Evolutionary conservation across 495 filamentous ascomycete species (phyloP).

Genomic region (Aspergillus baeticus): DNA sequence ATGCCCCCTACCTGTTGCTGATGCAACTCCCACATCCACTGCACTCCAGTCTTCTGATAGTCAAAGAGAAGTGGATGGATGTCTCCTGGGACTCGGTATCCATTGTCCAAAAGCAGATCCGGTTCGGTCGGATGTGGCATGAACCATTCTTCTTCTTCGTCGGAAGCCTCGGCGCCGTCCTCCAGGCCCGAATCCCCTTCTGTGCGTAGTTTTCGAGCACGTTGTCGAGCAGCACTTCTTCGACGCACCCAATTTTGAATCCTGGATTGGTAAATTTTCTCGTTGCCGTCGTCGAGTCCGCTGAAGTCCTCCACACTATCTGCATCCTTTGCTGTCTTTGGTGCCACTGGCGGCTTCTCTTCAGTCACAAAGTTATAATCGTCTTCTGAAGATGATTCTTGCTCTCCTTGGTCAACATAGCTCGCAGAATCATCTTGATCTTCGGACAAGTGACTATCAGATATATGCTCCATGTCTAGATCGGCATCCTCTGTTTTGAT

Average conservation of each 20-base stretch:
- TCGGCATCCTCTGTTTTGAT: conserved; percentile 12
- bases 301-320: conserved; percentile 65
- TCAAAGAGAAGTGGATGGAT: conserved; percentile 87
- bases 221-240: conserved; percentile 63
- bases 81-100: conserved; percentile 82
- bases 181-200: conserved; percentile 23
- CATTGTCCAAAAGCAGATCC: conserved; percentile 70
- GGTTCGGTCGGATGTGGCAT: conserved; percentile 77
- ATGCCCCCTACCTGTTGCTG: conserved; percentile 88
- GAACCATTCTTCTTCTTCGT: conserved; percentile 74
- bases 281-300: conserved; percentile 88
- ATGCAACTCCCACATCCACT: conserved; percentile 96
- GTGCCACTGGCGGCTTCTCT: conserved; percentile 30
- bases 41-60: conserved; percentile 92
- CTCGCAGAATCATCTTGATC: conserved; percentile 44
- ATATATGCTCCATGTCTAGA: conserved; percentile 30
- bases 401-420: conserved; percentile 37
- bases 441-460: conserved; percentile 40
- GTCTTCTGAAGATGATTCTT: conserved; percentile 30
- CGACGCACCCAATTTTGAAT: conserved; percentile 70
- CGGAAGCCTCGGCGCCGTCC: conserved; percentile 16
- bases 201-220: conserved; percentile 27
- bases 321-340: conserved; percentile 37
- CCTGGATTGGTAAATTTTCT: conserved; percentile 75
- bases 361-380: conserved; percentile 37